Percentiles rank a stretch among this genome's conserved stretches.
These are phyloP conservation scores for Kregervanrija fluxuum DNA, from an alignment of 805 yeast species.

Conservation along the genomic window DNA sequence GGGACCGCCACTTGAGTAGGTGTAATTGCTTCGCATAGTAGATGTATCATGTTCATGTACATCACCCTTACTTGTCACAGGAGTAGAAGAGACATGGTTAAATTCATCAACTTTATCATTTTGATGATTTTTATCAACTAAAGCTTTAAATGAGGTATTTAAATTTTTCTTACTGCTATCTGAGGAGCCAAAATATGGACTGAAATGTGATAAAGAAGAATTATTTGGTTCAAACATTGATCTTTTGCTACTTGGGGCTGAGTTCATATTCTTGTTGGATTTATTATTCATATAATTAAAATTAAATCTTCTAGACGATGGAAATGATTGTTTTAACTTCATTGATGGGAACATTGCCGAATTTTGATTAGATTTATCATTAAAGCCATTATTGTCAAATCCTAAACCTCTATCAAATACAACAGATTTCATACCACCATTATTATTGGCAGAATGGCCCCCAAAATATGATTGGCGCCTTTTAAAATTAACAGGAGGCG, in stretches of 20 bases:
- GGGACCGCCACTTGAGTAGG: conserved; percentile 24
- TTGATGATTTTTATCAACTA: conserved; percentile 5
- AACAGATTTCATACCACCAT: conserved; percentile 1
- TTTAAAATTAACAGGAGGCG: conserved; percentile 70
- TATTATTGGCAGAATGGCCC: background rate
- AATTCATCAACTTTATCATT: conserved; percentile 9
- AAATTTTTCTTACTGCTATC: no score
- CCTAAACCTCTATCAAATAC: conserved; percentile 12
- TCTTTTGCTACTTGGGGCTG: no score
- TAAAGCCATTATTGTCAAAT: conserved; percentile 7
- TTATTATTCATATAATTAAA: conserved; percentile 1
- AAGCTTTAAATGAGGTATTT: no score
- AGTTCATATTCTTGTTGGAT: background rate
- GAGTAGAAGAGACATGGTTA: background rate
- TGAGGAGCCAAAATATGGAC: no score
- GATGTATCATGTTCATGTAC: conserved; percentile 12
- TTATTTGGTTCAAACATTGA: no score
- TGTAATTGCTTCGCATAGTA: conserved; percentile 18
- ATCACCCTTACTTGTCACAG: conserved; percentile 10
- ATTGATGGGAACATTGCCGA: conserved; percentile 5
- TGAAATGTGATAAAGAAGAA: no score
- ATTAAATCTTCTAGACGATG: conserved; percentile 2
- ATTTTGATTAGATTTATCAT: conserved; percentile 4
- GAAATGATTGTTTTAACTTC: conserved; percentile 4
- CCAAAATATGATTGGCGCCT: conserved; percentile 26